Conservation (phyloP, 257 asterid species). For the Nicotiana attenuata region DNA sequence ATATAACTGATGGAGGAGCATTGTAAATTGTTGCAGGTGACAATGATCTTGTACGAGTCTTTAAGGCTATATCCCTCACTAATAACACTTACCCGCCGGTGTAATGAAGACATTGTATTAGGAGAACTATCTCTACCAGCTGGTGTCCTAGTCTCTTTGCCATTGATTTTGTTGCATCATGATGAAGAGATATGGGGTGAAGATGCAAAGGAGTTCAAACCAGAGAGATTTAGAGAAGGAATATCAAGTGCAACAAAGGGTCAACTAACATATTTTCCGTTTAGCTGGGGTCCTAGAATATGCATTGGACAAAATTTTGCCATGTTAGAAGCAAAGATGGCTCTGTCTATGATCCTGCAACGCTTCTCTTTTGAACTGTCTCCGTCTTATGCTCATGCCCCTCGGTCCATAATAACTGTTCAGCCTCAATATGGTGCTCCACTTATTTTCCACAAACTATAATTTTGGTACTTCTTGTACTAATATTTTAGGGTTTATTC, state of each 20-base stretch:
- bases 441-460: conserved; percentile 21
- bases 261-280: conserved; percentile 25
- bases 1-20: background rate
- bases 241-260: conserved; percentile 17
- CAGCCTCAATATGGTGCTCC: conserved; percentile 36
- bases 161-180: conserved; percentile 23
- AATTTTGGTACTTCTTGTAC: background rate
- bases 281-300: conserved; percentile 33
- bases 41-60: conserved; percentile 27
- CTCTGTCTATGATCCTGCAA: conserved; percentile 30
- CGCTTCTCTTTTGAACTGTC: conserved; percentile 27
- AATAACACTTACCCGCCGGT: background rate
- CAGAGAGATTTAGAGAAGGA: conserved; percentile 31
- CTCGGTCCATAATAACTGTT: background rate
- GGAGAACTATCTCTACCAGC: conserved; percentile 25
- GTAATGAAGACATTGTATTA: conserved; percentile 12
- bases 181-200: conserved; percentile 32
- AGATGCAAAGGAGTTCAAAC: conserved; percentile 27
- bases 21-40: conserved; percentile 18
- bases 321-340: conserved; percentile 28
- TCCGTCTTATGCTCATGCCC: conserved; percentile 33
- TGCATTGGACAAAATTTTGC: conserved; percentile 36
- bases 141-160: conserved; percentile 14
- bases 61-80: conserved; percentile 33
- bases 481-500: background rate